phyloP scores from a whole-genome alignment of 2,329 filamentous ascomycete species.

The Dothideomycetes sp. region DNA sequence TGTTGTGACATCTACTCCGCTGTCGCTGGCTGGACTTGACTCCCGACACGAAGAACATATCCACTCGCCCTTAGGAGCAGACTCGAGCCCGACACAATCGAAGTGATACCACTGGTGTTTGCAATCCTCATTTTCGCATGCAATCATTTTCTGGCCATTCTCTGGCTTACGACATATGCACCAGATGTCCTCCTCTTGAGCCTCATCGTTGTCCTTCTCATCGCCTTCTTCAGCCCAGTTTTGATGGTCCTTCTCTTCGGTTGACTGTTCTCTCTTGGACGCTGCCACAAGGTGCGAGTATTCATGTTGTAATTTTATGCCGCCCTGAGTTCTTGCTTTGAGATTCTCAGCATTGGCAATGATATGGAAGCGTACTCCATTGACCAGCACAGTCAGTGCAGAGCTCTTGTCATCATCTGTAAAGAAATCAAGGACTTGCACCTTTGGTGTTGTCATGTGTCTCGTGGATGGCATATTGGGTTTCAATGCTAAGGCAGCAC shows the following conservation, averaged over 20 bases:
- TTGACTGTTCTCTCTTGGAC: conserved; percentile 6
- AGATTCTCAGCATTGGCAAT: conserved; percentile 18
- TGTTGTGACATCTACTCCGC: conserved; percentile 1
- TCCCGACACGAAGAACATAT: neutral
- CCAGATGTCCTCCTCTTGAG: conserved; percentile 6
- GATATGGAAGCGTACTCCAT: conserved; percentile 21
- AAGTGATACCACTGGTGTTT: conserved; percentile 76
- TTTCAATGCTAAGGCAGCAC: too few species aligned
- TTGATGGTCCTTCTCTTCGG: neutral
- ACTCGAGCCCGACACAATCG: conserved; percentile 54
- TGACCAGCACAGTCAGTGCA: conserved; percentile 20
- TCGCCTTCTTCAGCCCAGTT: neutral
- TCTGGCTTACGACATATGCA: neutral
- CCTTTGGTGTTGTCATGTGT: too few species aligned
- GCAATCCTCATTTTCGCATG: conserved; percentile 66
- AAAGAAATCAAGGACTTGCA: conserved; percentile 20
- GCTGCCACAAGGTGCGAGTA: conserved; percentile 16
- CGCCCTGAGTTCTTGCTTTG: conserved; percentile 8
- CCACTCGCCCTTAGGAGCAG: neutral
- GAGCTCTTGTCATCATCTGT: conserved; percentile 20
- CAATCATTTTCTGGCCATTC: conserved; percentile 48
- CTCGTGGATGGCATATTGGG: too few species aligned
- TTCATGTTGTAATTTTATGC: conserved; percentile 10
- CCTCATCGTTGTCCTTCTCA: neutral
- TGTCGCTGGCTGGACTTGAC: conserved; percentile 3